Conservation (phyloP, 108 stramenopile genomes). For the Bacterosira constricta region DNA sequence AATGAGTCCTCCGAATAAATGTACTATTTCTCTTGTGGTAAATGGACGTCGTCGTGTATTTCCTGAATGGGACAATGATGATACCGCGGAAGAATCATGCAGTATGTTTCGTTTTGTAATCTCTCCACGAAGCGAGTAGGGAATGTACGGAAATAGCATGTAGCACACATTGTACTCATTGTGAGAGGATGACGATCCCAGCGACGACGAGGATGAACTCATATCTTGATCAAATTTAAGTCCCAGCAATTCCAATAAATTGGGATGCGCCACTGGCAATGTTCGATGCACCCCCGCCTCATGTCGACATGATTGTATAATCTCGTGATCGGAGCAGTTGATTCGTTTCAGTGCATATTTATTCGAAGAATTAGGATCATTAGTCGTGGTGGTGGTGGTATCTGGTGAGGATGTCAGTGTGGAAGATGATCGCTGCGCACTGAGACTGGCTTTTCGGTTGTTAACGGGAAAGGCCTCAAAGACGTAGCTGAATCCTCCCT, state of each 20-base stretch:
- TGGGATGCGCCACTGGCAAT: slow-evolving; percentile 23
- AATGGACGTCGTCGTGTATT: neutral
- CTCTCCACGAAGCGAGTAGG: slow-evolving; percentile 64
- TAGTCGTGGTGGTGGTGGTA: neutral
- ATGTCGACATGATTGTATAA: slow-evolving; percentile 54
- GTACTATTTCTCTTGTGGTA: slow-evolving; percentile 39
- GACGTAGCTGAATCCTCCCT: slow-evolving; percentile 80
- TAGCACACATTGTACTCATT: slow-evolving; percentile 53
- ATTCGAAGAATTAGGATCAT: neutral
- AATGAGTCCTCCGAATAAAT: slow-evolving; percentile 60
- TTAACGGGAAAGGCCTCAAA: slow-evolving; percentile 50
- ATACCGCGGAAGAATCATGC: neutral
- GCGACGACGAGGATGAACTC: slow-evolving; percentile 45
- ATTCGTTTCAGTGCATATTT: slow-evolving; percentile 80
- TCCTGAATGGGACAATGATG: neutral
- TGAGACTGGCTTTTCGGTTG: neutral
- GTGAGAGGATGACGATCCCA: neutral
- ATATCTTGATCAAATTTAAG: slow-evolving; percentile 40
- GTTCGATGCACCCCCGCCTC: slow-evolving; percentile 77
- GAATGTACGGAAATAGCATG: slow-evolving; percentile 81
- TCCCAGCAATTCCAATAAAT: slow-evolving; percentile 41
- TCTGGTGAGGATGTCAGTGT: too few relatives aligned
- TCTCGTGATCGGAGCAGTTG: slow-evolving; percentile 58
- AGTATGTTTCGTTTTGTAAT: slow-evolving; percentile 66
- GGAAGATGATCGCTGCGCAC: too few relatives aligned